These are phyloP conservation scores for Sinapis alba DNA, from an alignment of 441 rosid species.

Conservation along the genomic window DNA sequence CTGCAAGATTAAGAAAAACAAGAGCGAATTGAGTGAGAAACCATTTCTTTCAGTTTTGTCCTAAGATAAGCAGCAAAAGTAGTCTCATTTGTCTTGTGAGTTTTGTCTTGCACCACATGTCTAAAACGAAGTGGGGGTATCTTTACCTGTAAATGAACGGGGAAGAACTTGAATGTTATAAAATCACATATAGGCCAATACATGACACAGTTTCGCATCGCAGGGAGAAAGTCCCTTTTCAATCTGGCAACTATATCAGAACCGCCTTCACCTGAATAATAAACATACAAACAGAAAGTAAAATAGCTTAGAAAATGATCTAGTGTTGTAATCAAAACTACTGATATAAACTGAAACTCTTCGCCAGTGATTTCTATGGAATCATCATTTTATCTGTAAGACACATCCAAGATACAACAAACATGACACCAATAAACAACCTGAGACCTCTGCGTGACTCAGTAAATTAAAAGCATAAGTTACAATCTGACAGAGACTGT, in stretches of 20 bases:
- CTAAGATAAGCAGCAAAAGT: neutral
- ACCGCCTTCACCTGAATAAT: constrained; percentile 25
- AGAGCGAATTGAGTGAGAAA: constrained; percentile 4
- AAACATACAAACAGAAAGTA: neutral
- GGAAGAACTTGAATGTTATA: constrained; percentile 73
- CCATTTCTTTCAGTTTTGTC: neutral
- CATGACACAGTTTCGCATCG: constrained; percentile 68
- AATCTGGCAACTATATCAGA: constrained; percentile 68
- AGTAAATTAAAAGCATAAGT: neutral
- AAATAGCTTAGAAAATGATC: neutral
- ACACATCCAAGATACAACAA: neutral
- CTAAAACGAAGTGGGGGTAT: neutral
- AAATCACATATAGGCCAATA: constrained; percentile 97
- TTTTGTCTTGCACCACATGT: neutral
- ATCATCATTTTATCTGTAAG: neutral
- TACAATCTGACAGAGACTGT: neutral
- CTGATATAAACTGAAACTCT: neutral
- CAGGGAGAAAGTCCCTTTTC: constrained; percentile 76
- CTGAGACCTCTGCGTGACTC: neutral
- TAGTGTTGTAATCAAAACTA: neutral
- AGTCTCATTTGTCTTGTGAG: neutral
- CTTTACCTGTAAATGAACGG: constrained; percentile 84
- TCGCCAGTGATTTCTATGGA: neutral
- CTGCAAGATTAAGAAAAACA: constrained; percentile 47
- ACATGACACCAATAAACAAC: neutral